Conservation (phyloP, 306 rosid genomes). For the Prunus persica region DNA sequence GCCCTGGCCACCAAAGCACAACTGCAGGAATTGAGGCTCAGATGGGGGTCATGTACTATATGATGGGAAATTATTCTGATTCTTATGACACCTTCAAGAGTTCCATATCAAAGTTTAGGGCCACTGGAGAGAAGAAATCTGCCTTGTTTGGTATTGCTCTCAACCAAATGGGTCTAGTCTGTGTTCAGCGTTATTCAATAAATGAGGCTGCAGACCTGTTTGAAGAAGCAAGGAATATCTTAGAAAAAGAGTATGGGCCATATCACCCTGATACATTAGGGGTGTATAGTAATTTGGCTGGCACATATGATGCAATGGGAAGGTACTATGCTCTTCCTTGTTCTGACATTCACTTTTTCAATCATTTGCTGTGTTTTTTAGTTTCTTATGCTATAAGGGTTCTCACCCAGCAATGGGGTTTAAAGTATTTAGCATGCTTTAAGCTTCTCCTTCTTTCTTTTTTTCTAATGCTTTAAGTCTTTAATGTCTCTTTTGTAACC, state of each 20-base stretch:
- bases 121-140: conserved; percentile 69
- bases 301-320: conserved; percentile 91
- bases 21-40: conserved; percentile 87
- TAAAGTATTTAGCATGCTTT: not conserved
- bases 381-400: not conserved
- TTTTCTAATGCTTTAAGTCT: not conserved
- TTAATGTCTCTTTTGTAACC: conserved; percentile 7
- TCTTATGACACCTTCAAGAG: conserved; percentile 64
- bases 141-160: conserved; percentile 76
- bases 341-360: not conserved
- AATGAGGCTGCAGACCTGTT: conserved; percentile 89
- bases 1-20: conserved; percentile 69
- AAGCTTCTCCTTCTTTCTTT: not conserved
- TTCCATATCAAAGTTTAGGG: conserved; percentile 56
- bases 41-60: conserved; percentile 75
- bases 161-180: conserved; percentile 89
- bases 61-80: conserved; percentile 68
- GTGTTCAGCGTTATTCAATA: conserved; percentile 69
- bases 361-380: not conserved
- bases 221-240: conserved; percentile 67
- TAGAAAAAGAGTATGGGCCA: conserved; percentile 81
- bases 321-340: conserved; percentile 44
- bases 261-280: conserved; percentile 77
- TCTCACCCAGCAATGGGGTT: not conserved
- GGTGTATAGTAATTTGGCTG: conserved; percentile 83